These are phyloP conservation scores for Tilletiaria anomala DNA, from an alignment of 1,284 basidiomycete species.

Conservation along the genomic window DNA sequence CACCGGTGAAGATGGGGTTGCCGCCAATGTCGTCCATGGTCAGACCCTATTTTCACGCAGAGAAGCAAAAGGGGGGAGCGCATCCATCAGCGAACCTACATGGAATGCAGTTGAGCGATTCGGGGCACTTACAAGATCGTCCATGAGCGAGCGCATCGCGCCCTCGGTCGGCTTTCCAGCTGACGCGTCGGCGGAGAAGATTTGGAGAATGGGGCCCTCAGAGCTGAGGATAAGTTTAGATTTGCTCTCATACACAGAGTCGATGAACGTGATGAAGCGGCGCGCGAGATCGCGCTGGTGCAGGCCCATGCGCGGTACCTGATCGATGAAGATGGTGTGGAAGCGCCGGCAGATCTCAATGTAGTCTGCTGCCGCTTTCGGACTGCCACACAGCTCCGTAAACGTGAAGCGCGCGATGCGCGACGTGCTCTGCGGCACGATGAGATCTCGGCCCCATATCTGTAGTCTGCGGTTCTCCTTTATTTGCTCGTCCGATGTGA, in stretches of 20 bases:
- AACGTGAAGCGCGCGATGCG: constrained; percentile 77
- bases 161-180: constrained; percentile 18
- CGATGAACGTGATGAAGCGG: constrained; percentile 93
- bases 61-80: too few relatives aligned
- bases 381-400: constrained; percentile 70
- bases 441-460: constrained; percentile 75
- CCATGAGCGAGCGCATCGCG: constrained; percentile 35
- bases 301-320: constrained; percentile 72
- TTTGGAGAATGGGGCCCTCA: constrained; percentile 32
- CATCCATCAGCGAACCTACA: not conserved
- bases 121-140: constrained; percentile 17
- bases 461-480: constrained; percentile 53
- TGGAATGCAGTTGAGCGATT: not conserved
- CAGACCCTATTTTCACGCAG: constrained; percentile 16
- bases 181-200: constrained; percentile 19
- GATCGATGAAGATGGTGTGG: constrained; percentile 69
- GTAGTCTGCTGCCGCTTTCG: constrained; percentile 87
- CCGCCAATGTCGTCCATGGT: constrained; percentile 34
- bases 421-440: constrained; percentile 48
- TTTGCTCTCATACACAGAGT: constrained; percentile 49
- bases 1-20: constrained; percentile 33
- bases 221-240: constrained; percentile 24
- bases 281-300: constrained; percentile 71
- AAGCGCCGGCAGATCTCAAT: constrained; percentile 81
- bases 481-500: constrained; percentile 52